A percentile compares a stretch with the other conserved stretches of the same genome.
These are phyloP conservation scores for Xylariaceae sp. DNA, from an alignment of 2,329 filamentous ascomycete species.

Conservation along the genomic window DNA sequence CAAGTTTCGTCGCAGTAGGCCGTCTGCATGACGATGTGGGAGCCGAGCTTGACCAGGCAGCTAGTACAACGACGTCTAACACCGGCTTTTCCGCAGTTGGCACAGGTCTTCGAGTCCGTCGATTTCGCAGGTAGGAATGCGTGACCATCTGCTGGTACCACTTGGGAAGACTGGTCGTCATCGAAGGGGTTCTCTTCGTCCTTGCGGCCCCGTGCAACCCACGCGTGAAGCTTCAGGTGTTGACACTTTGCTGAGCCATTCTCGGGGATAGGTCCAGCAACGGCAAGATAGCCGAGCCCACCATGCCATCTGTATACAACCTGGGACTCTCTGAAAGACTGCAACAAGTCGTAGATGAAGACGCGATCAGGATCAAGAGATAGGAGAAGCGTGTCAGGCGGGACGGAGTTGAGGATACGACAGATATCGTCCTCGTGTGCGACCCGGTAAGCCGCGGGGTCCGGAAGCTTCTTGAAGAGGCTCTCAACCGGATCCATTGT, in stretches of 20 bases:
- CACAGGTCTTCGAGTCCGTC: constrained; percentile 5
- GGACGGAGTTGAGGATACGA: not conserved
- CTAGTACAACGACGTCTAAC: not conserved
- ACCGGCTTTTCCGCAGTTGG: constrained; percentile 4
- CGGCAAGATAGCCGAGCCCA: constrained; percentile 5
- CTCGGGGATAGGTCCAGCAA: constrained; percentile 6
- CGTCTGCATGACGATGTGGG: constrained; percentile 7
- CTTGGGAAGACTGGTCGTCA: not conserved
- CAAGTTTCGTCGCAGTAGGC: constrained; percentile 8
- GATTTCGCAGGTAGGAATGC: constrained; percentile 7
- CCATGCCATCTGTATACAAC: not conserved
- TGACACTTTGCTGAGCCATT: constrained; percentile 9
- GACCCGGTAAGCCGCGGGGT: not conserved
- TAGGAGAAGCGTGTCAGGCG: too few relatives aligned
- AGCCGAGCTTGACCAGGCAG: constrained; percentile 5
- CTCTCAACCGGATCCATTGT: constrained; percentile 12
- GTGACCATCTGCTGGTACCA: not conserved
- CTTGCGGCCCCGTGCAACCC: constrained; percentile 11
- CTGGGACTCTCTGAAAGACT: not conserved
- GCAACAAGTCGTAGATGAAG: too few relatives aligned
- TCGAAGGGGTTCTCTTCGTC: constrained; percentile 9
- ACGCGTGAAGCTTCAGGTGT: constrained; percentile 6
- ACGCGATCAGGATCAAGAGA: too few relatives aligned
- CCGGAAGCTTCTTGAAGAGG: constrained; percentile 9
- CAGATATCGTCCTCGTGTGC: not conserved